These are phyloP conservation scores for Apiospora sp. DNA, from an alignment of 2,329 filamentous ascomycete genomes.

Conservation along the genomic window DNA sequence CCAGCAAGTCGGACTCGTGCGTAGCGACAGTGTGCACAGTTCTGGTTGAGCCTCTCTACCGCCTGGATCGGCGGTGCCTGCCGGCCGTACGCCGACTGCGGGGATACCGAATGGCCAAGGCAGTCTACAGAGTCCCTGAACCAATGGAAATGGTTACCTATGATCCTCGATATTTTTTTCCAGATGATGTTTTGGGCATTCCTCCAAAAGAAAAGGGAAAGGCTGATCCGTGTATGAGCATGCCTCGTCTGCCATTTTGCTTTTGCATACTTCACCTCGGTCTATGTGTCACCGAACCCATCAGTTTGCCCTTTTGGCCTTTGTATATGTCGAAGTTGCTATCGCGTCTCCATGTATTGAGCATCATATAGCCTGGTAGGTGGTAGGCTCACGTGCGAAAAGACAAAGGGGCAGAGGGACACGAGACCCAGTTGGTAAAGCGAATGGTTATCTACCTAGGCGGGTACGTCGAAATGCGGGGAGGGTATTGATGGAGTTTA, in stretches of 20 bases:
- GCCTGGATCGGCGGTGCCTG: neutral
- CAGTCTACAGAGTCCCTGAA: neutral
- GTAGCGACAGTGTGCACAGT: neutral
- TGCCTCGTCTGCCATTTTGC: neutral
- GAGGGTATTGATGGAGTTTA: neutral
- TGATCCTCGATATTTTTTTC: neutral
- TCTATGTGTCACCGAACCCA: neutral
- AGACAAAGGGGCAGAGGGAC: neutral
- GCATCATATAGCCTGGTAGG: neutral
- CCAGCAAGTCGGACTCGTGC: neutral
- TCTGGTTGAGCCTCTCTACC: neutral
- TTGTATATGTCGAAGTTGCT: neutral
- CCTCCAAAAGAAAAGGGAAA: neutral
- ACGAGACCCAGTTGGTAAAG: neutral
- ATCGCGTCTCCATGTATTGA: neutral
- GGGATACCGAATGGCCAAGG: neutral
- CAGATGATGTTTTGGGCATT: neutral
- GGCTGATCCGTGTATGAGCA: neutral
- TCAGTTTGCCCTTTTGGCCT: neutral
- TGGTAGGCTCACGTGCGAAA: neutral
- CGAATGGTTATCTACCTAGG: neutral
- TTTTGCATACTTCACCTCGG: neutral
- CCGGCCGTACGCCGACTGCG: neutral
- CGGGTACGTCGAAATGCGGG: conserved; percentile 12
- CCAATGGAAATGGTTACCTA: neutral